These are phyloP conservation scores for Rosa chinensis DNA, from an alignment of 306 rosid species.

Conservation along the genomic window DNA sequence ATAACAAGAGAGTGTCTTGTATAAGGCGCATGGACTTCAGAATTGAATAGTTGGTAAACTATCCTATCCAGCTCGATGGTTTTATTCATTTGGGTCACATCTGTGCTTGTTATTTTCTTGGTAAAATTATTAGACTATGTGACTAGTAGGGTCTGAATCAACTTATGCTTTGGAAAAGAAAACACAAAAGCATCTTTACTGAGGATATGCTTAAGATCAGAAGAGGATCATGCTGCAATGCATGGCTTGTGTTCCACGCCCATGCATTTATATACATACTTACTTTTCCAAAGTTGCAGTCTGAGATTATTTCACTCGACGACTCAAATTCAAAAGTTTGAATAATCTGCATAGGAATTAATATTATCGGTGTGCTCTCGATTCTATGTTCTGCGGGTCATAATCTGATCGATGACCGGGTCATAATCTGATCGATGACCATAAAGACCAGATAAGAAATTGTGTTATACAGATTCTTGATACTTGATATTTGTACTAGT, in stretches of 20 bases:
- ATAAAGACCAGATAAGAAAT: too few species aligned
- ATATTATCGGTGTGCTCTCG: neutral
- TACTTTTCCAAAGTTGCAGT: neutral
- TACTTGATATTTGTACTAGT: slow-evolving; percentile 2
- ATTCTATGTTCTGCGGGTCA: neutral
- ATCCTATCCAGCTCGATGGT: neutral
- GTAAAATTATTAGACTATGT: neutral
- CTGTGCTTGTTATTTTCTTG: neutral
- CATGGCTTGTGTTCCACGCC: slow-evolving; percentile 8
- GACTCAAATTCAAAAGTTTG: neutral
- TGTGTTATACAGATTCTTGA: neutral
- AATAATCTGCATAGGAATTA: neutral
- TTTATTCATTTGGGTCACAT: neutral
- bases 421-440: neutral
- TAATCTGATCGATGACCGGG: neutral
- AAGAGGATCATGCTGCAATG: neutral
- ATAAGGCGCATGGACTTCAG: neutral
- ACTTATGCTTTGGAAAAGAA: neutral
- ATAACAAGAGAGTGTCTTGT: too few species aligned
- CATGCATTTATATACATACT: neutral
- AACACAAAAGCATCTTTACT: neutral
- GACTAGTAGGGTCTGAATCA: neutral
- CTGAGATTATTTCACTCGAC: neutral
- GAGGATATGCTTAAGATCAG: neutral
- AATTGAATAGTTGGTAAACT: neutral